Base-by-base conservation (phyloP, 306 rosid species). In the Gleditsia sinensis region DNA sequence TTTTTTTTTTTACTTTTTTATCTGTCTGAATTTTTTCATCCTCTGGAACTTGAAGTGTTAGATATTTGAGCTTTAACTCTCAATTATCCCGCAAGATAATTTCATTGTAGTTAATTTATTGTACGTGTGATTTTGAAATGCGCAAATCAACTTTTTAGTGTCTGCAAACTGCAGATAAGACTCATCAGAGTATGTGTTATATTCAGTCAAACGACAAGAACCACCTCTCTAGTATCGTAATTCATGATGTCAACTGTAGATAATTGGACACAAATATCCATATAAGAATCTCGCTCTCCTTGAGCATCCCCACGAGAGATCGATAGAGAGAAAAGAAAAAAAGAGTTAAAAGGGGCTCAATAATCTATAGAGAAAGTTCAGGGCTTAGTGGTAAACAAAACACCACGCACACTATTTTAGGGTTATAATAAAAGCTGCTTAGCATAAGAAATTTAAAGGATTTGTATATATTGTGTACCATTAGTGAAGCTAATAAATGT, bases 81-180 rank as follows among this genome's bases (percentile, higher is more conserved):
- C n/a, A n/a, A n/a, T n/a, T n/a, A n/a, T n/a, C 25, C 32, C 10
- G 11, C 56, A 25, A 4, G 7, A 16, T 69, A 10, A 43, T 9
- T 32, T 54, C 3, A 39, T 25, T 51, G 27, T 68, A 13, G 23
- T 36, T 64, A 60, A 30, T 60, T 48, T 51, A 72, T 19, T 51
- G 73, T 25, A 64, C 80, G 79, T 77, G 79, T 59, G 79, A 77
- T 77, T 77, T 82, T 50, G 82, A 53, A 61, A 73, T 24, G 58
- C 50, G 69, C 37, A 53, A 45, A 60, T 23, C 46, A 42, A 30
- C 27, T n/a, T 67, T 72, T 42, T 5, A 10, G 34, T 12, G 67
- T 3, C 17, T 14, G 16, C 17, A 17, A n/a, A n/a, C n/a, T n/a
- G n/a, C n/a, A n/a, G n/a, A n/a, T n/a, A n/a, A n/a, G n/a, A n/a